Evolutionary conservation across 208 protist species (phyloP).

Genomic region (Strigomonas culicis): DNA sequence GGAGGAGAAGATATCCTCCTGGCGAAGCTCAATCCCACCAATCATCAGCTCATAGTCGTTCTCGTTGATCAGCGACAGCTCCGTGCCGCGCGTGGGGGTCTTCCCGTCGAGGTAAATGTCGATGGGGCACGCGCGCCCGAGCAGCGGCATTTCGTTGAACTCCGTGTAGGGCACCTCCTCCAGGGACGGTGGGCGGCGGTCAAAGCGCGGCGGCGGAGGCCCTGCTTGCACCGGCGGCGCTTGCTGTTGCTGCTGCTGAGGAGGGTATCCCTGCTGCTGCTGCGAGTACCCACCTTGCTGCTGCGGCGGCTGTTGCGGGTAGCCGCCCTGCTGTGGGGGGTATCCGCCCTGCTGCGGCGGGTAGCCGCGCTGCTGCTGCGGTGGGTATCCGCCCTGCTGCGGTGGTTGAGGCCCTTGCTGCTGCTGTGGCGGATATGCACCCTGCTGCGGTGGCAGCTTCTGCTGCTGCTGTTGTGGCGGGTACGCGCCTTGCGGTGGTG

Average conservation of each 20-base stretch:
- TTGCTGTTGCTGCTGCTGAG: constrained; percentile 29
- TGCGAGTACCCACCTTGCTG: constrained; percentile 8
- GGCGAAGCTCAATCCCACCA: constrained; percentile 78
- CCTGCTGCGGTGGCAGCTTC: constrained; percentile 3
- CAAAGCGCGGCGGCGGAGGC: constrained; percentile 56
- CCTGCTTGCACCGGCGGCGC: constrained; percentile 18
- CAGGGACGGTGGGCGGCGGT: constrained; percentile 64
- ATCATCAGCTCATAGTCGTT: constrained; percentile 58
- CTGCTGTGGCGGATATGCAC: constrained; percentile 4
- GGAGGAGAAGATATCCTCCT: constrained; percentile 85
- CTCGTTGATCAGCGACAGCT: constrained; percentile 84
- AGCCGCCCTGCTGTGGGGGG: constrained; percentile 19
- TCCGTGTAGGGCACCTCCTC: constrained; percentile 63
- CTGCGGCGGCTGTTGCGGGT: constrained; percentile 25
- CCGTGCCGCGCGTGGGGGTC: constrained; percentile 77
- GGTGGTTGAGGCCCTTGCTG: neutral
- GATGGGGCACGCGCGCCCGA: constrained; percentile 73
- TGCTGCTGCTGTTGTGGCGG: constrained; percentile 19
- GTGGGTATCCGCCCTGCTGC: no score
- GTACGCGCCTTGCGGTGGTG: constrained; percentile 18
- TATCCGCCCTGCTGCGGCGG: constrained; percentile 12
- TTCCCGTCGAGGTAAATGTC: constrained; percentile 85
- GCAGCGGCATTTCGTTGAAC: constrained; percentile 59
- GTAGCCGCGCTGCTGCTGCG: constrained; percentile 15
- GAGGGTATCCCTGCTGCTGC: constrained; percentile 25